Conservation (phyloP, 441 rosid genomes). For the Pelargonium australe region DNA sequence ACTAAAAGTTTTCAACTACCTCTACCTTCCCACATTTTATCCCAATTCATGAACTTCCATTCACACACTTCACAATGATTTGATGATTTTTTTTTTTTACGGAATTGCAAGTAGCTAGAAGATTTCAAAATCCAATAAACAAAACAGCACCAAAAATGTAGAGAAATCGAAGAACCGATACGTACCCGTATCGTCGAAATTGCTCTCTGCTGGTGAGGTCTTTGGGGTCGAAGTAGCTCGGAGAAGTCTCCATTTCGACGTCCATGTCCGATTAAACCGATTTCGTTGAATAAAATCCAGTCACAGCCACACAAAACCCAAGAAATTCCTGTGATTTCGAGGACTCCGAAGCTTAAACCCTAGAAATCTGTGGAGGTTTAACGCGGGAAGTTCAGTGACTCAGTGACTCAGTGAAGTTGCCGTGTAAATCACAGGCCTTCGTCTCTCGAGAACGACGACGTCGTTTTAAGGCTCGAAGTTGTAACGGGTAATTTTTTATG, state of each 20-base stretch:
- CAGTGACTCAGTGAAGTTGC: not conserved
- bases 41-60: no score
- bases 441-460: not conserved
- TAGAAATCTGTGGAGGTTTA: not conserved
- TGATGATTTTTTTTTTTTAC: no score
- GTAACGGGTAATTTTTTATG: no score
- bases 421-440: not conserved
- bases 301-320: not conserved
- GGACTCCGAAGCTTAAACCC: constrained; percentile 8
- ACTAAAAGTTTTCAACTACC: no score
- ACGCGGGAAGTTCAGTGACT: not conserved
- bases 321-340: not conserved
- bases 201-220: constrained; percentile 59
- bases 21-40: no score
- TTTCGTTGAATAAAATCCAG: not conserved
- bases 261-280: constrained; percentile 30
- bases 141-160: not conserved
- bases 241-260: constrained; percentile 55
- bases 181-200: constrained; percentile 84
- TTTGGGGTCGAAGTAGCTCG: constrained; percentile 62
- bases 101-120: no score
- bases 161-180: not conserved
- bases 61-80: no score
- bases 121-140: no score
- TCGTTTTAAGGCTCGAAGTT: no score